A percentile compares a stretch with the other conserved stretches of the same genome.
phyloP scores from a whole-genome alignment of 805 yeast genomes.

The Soucietia sequanensis region DNA sequence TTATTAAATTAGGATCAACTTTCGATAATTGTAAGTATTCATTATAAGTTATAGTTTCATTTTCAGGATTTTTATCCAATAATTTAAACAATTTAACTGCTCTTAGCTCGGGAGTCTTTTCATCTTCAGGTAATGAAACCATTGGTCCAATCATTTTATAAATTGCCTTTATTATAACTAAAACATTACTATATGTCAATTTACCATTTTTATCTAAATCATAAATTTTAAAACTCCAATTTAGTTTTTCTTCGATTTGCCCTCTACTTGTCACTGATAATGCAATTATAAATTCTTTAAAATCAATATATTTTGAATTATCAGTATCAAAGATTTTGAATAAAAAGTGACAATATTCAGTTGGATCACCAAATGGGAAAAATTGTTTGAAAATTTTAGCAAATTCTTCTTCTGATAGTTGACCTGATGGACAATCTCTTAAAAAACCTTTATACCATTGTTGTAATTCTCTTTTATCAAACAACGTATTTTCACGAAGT shows the following conservation, averaged over 20 bases:
- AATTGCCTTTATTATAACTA: slow-evolving; percentile 75
- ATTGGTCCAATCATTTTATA: slow-evolving; percentile 95
- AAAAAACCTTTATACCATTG: slow-evolving; percentile 98
- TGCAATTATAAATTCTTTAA: slow-evolving; percentile 88
- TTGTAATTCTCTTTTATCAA: slow-evolving; percentile 90
- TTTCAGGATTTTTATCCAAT: slow-evolving; percentile 70
- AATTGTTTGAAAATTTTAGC: slow-evolving; percentile 91
- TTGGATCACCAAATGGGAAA: slow-evolving; percentile 97
- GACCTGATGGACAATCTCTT: slow-evolving; percentile 92
- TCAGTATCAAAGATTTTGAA: slow-evolving; percentile 88
- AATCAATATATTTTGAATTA: slow-evolving; percentile 77
- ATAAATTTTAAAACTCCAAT: slow-evolving; percentile 87
- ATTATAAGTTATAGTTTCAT: slow-evolving; percentile 63
- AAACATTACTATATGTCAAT: slow-evolving; percentile 74
- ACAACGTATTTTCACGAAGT: slow-evolving; percentile 81
- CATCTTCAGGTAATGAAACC: slow-evolving; percentile 87
- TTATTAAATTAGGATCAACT: slow-evolving; percentile 70
- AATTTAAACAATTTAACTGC: slow-evolving; percentile 75
- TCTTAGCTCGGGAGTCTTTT: slow-evolving; percentile 85
- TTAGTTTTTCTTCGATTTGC: slow-evolving; percentile 73
- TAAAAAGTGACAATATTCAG: slow-evolving; percentile 83
- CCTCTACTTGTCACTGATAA: slow-evolving; percentile 87
- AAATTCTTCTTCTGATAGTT: slow-evolving; percentile 81
- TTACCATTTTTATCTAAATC: slow-evolving; percentile 80
- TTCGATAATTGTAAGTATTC: slow-evolving; percentile 84